Percentiles rank a stretch among this genome's conserved stretches.
These are phyloP conservation scores for Thelephora terrestris DNA, from an alignment of 1,284 basidiomycete species.

Conservation along the genomic window DNA sequence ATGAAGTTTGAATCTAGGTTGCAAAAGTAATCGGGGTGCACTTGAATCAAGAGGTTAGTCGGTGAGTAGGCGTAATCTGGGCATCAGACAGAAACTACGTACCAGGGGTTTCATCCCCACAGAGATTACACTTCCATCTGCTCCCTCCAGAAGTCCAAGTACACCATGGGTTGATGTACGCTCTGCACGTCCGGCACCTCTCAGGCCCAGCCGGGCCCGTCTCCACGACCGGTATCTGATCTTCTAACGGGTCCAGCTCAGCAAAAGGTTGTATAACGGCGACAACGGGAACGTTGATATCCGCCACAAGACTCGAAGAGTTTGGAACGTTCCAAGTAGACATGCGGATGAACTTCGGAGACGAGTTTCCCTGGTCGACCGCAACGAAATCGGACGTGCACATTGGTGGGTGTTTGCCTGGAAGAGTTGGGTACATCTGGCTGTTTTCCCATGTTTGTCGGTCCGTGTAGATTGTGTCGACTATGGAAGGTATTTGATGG, in stretches of 20 bases:
- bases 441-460: constrained; percentile 76
- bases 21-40: constrained; percentile 77
- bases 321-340: constrained; percentile 71
- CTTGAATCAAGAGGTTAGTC: constrained; percentile 28
- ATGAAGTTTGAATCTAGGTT: constrained; percentile 75
- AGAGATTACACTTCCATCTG: constrained; percentile 92
- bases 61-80: background rate
- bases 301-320: constrained; percentile 70
- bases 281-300: constrained; percentile 80
- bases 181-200: constrained; percentile 80
- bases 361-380: constrained; percentile 89
- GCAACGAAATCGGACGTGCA: constrained; percentile 83
- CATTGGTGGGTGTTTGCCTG: constrained; percentile 70
- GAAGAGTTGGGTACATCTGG: constrained; percentile 60
- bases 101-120: constrained; percentile 78
- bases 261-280: constrained; percentile 90
- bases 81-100: constrained; percentile 12
- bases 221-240: constrained; percentile 72
- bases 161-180: constrained; percentile 95
- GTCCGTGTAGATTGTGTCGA: constrained; percentile 78
- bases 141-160: constrained; percentile 79
- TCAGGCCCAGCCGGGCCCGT: constrained; percentile 65
- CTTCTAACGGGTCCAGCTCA: constrained; percentile 72
- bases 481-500: constrained; percentile 85
- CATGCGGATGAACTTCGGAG: constrained; percentile 55